Conservation (phyloP, 768 basidiomycete species). For the Austroboletus eburneus region DNA sequence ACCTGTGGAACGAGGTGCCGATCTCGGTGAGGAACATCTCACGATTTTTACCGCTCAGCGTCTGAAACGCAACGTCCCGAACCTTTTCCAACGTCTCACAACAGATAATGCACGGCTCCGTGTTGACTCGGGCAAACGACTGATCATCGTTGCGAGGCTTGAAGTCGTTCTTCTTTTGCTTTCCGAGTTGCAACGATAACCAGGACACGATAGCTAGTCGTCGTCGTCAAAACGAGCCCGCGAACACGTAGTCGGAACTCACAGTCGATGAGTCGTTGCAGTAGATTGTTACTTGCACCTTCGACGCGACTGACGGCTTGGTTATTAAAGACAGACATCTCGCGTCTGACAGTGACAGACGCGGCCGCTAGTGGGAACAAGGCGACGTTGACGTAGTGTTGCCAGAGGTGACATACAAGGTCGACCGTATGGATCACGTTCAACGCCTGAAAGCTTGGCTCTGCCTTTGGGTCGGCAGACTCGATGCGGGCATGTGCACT, state of each 20-base stretch:
- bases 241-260: conserved; percentile 22
- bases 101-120: conserved; percentile 84
- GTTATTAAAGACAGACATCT: conserved; percentile 91
- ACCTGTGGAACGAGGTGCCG: conserved; percentile 93
- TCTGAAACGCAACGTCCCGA: conserved; percentile 68
- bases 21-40: conserved; percentile 92
- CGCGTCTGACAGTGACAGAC: conserved; percentile 82
- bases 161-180: conserved; percentile 96
- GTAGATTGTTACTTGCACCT: conserved; percentile 69
- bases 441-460: conserved; percentile 74
- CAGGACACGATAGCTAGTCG: conserved; percentile 64
- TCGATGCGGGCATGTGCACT: conserved; percentile 75
- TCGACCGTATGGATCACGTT: conserved; percentile 67
- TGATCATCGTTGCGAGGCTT: conserved; percentile 95
- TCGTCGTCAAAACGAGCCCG: neutral
- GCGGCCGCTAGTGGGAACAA: conserved; percentile 82
- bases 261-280: conserved; percentile 85
- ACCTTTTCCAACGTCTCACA: conserved; percentile 84
- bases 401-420: conserved; percentile 94
- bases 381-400: conserved; percentile 90
- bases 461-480: conserved; percentile 65
- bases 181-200: conserved; percentile 71
- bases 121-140: conserved; percentile 91
- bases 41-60: conserved; percentile 86
- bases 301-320: conserved; percentile 84